These are phyloP conservation scores for Helotiales sp. DNA, from an alignment of 2,329 filamentous ascomycete genomes.

Conservation along the genomic window DNA sequence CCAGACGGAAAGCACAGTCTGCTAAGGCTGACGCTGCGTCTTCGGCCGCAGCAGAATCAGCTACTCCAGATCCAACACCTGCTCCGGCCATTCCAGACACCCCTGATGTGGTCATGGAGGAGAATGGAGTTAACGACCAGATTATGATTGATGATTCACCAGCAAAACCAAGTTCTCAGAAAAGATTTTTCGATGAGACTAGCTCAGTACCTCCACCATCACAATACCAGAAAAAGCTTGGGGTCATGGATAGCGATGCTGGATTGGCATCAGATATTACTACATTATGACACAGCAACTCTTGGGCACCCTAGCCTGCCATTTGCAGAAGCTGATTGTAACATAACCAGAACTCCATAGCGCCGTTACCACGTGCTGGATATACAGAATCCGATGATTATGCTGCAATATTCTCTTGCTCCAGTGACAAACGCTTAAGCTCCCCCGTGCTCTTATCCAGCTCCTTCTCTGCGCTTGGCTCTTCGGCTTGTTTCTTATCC, in stretches of 20 bases:
- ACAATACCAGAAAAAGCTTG: constrained; percentile 14
- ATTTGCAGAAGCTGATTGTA: constrained; percentile 9
- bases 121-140: background rate
- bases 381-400: constrained; percentile 9
- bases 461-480: constrained; percentile 11
- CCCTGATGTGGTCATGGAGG: background rate
- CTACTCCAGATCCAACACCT: background rate
- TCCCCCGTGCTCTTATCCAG: constrained; percentile 22
- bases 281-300: constrained; percentile 24
- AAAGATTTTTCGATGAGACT: constrained; percentile 12
- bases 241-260: constrained; percentile 14
- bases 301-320: constrained; percentile 20
- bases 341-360: constrained; percentile 11
- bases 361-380: constrained; percentile 13
- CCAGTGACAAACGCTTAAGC: constrained; percentile 26
- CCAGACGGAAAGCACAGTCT: constrained; percentile 50
- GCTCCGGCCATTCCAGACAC: no score
- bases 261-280: constrained; percentile 18
- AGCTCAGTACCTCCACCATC: constrained; percentile 4
- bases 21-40: constrained; percentile 2
- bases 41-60: background rate
- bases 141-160: background rate
- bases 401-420: constrained; percentile 21
- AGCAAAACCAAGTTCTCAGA: constrained; percentile 1
- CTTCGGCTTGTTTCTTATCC: constrained; percentile 1